Percentiles rank a stretch among this genome's conserved stretches.
Evolutionary conservation across 345 rosid genomes (phyloP).

Genomic region (Syzygium jambos): DNA sequence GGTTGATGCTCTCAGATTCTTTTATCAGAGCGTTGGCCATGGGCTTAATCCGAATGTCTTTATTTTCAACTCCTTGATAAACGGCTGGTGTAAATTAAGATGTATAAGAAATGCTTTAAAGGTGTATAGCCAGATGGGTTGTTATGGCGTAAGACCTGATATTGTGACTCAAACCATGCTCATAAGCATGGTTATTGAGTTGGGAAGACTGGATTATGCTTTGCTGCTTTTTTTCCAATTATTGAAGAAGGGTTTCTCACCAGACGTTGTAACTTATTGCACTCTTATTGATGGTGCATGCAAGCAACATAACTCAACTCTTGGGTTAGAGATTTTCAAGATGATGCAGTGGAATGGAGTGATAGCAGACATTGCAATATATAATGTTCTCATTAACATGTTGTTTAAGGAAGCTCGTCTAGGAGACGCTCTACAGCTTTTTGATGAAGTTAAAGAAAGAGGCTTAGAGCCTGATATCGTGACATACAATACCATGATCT

Average conservation of each 20-base stretch:
- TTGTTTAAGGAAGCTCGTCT: slow-evolving; percentile 9
- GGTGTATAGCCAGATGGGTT: slow-evolving; percentile 17
- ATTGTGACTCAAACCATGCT: slow-evolving; percentile 31
- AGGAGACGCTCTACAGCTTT: slow-evolving; percentile 16
- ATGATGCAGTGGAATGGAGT: slow-evolving; percentile 27
- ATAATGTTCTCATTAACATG: slow-evolving; percentile 33
- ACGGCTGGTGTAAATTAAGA: slow-evolving; percentile 33
- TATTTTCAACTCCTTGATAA: slow-evolving; percentile 32
- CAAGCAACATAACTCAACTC: slow-evolving; percentile 24
- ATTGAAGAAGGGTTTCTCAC: slow-evolving; percentile 34
- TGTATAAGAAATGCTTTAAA: slow-evolving; percentile 13
- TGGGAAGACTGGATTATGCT: slow-evolving; percentile 20
- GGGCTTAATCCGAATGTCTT: slow-evolving; percentile 22
- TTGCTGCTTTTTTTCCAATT: slow-evolving; percentile 28
- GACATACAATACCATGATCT: slow-evolving; percentile 43
- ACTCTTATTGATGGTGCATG: slow-evolving; percentile 31
- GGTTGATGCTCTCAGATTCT: slow-evolving; percentile 26
- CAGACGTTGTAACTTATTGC: slow-evolving; percentile 34
- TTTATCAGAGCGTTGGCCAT: slow-evolving; percentile 13
- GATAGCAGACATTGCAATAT: slow-evolving; percentile 26
- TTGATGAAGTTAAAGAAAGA: slow-evolving; percentile 13
- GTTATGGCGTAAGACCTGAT: slow-evolving; percentile 21
- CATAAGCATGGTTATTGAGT: slow-evolving; percentile 4
- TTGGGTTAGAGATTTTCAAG: slow-evolving; percentile 28
- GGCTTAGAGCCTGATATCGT: slow-evolving; percentile 34